Evolutionary conservation across 2,329 filamentous ascomycete genomes (phyloP), one percentile per base, ranked within the genome.

Genomic region (Aureobasidium melanogenum): DNA sequence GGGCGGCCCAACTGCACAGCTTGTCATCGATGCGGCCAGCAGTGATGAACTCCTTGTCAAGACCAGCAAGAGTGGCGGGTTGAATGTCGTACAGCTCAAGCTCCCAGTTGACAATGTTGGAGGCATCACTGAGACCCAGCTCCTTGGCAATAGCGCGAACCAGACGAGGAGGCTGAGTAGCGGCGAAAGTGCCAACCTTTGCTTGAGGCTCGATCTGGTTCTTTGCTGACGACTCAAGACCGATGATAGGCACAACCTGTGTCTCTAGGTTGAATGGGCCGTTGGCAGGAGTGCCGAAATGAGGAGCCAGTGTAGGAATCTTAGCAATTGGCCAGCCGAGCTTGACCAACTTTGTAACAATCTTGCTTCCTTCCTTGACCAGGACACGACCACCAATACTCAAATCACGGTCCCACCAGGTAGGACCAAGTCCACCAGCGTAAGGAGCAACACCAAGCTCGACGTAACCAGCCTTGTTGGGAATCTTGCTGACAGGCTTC

Each of bases 381-480:
- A 97, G 80, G 4, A 97, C 93, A 47, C 91, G 82, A 41, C 94
- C 94, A 65, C 91, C 94, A 68, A 97, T 88, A 66, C 89, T 87
- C 56, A 99, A 82, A 73, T 99, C 94, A 39, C 94, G 85, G 74
- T 97, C 94, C 93, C 92, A 97, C 94, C 94, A 97, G 0, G 94
- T 97, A 64, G 81, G 80, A 71, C 92, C 94, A 64, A 97, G 77
- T 1, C 80, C 91, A 55, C 94, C 93, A 10, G 91, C 93, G 72
- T 97, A 99, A 0, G 89, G 94, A 2, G 94, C 92, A 58, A 97
- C 90, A 26, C 90, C 93, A 7, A 97, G 82, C 77, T 97, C 91
- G 30, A 90, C 74, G 71, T 91, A 99, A 59, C 94, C 93, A 34
- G 89, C 88, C 72, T 88, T 91, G 68, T 81, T 89, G n/a, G 88